These are phyloP conservation scores for Eutrema heterophyllum DNA, from an alignment of 345 rosid species.

Conservation along the genomic window DNA sequence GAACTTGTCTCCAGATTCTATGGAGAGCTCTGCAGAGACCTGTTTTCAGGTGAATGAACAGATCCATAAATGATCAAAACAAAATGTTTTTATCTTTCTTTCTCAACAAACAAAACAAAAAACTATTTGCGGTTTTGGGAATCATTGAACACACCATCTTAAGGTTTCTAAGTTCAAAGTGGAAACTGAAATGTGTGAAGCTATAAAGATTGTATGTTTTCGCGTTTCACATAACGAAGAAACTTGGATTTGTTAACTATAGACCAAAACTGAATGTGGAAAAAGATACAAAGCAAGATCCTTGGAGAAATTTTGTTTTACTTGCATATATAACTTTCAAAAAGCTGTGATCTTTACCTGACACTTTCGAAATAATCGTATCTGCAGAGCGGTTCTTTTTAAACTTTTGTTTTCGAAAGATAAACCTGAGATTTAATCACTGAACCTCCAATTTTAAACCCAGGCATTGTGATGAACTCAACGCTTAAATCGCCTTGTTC, in stretches of 20 bases:
- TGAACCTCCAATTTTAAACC: conserved; percentile 44
- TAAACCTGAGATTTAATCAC: conserved; percentile 47
- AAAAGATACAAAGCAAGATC: not conserved
- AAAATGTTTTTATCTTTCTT: not conserved
- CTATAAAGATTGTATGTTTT: not conserved
- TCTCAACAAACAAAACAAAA: not conserved
- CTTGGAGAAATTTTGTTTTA: not conserved
- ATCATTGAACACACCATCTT: conserved; percentile 6
- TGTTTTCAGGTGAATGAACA: conserved; percentile 27
- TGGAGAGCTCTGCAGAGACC: conserved; percentile 71
- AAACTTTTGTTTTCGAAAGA: conserved; percentile 33
- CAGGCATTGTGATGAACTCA: conserved; percentile 61
- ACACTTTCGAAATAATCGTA: not conserved
- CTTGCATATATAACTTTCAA: conserved; percentile 10
- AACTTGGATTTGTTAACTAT: not conserved
- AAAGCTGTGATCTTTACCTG: not conserved
- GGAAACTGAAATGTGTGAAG: conserved; percentile 2
- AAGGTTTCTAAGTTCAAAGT: not conserved
- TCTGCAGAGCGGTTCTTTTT: not conserved
- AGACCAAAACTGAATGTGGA: conserved; percentile 6
- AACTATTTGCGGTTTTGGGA: not conserved
- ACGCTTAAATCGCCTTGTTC: conserved; percentile 26
- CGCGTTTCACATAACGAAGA: not conserved
- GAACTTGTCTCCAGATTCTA: conserved; percentile 73
- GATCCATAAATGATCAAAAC: not conserved